Conservation (phyloP, 176 grass and related monocot species). For the Sorghum bicolor region DNA sequence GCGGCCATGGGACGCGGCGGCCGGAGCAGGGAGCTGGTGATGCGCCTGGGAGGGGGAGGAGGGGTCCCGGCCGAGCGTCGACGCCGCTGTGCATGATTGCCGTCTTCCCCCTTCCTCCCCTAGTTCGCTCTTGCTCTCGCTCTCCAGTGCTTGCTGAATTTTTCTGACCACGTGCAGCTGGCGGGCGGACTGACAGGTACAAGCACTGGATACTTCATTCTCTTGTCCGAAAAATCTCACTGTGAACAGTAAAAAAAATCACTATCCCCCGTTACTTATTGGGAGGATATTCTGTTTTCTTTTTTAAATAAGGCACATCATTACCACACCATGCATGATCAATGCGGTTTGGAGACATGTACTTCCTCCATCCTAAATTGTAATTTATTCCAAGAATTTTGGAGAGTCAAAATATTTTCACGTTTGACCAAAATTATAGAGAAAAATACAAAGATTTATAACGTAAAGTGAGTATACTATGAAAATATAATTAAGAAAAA, state of each 20-base stretch:
- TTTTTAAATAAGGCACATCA: neutral
- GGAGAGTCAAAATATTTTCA: too few species aligned
- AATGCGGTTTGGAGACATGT: too few species aligned
- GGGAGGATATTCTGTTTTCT: neutral
- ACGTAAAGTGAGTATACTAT: too few species aligned
- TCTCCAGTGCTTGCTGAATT: neutral
- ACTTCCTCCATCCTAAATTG: too few species aligned
- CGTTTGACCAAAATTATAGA: too few species aligned
- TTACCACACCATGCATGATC: too few species aligned
- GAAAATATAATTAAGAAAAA: too few species aligned
- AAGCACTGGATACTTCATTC: neutral
- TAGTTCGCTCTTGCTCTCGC: neutral
- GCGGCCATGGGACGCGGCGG: conserved; percentile 15
- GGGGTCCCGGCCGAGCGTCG: neutral
- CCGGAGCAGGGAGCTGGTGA: neutral
- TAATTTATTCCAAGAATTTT: too few species aligned
- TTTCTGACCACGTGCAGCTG: neutral
- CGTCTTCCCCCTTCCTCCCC: neutral
- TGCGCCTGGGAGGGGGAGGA: neutral
- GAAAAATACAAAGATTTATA: too few species aligned
- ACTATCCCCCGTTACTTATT: neutral
- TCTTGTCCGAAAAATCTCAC: neutral
- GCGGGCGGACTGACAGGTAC: neutral
- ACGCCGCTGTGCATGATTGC: conserved; percentile 26
- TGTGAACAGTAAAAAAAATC: too few species aligned